Percentiles rank a stretch among this genome's conserved stretches.
These are phyloP conservation scores for Xylariaceae sp. DNA, from an alignment of 2,329 filamentous ascomycete genomes.

Conservation along the genomic window DNA sequence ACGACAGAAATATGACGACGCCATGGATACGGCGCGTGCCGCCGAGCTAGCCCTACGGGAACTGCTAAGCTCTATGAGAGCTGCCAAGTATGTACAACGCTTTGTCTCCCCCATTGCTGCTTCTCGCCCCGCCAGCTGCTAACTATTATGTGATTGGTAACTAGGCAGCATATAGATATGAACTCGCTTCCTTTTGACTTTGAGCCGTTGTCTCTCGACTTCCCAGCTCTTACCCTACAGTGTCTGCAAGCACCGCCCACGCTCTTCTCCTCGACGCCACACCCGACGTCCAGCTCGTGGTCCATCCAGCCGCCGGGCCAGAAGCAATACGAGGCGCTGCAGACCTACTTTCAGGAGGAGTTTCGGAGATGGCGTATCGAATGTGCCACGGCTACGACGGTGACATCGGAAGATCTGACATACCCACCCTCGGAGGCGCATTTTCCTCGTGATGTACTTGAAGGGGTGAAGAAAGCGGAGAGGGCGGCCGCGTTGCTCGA, in stretches of 20 bases:
- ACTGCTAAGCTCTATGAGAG: slow-evolving; percentile 74
- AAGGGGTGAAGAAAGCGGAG: slow-evolving; percentile 48
- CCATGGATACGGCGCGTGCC: slow-evolving; percentile 75
- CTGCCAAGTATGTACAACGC: slow-evolving; percentile 61
- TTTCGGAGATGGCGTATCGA: slow-evolving; percentile 64
- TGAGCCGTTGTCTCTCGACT: slow-evolving; percentile 80
- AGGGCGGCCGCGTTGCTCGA: slow-evolving; percentile 59
- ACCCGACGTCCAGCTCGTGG: slow-evolving; percentile 76
- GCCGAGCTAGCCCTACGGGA: slow-evolving; percentile 83
- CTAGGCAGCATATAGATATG: slow-evolving; percentile 54
- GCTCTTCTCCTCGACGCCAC: slow-evolving; percentile 76
- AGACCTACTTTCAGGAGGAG: slow-evolving; percentile 63
- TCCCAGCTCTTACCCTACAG: slow-evolving; percentile 78
- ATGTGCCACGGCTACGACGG: slow-evolving; percentile 49
- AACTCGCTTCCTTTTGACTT: slow-evolving; percentile 68
- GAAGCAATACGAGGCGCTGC: slow-evolving; percentile 71
- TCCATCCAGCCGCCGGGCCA: slow-evolving; percentile 72
- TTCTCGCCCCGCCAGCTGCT: slow-evolving; percentile 9
- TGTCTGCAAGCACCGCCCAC: slow-evolving; percentile 75
- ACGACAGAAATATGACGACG: slow-evolving; percentile 63
- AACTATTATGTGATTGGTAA: slow-evolving; percentile 15
- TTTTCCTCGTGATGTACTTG: slow-evolving; percentile 42
- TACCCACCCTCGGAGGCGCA: slow-evolving; percentile 44
- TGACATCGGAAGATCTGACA: slow-evolving; percentile 48
- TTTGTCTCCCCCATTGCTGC: neutral